These are phyloP conservation scores for Hemisphaericaspora xylofermentans DNA, from an alignment of 1,139 yeast genomes.

Conservation along the genomic window DNA sequence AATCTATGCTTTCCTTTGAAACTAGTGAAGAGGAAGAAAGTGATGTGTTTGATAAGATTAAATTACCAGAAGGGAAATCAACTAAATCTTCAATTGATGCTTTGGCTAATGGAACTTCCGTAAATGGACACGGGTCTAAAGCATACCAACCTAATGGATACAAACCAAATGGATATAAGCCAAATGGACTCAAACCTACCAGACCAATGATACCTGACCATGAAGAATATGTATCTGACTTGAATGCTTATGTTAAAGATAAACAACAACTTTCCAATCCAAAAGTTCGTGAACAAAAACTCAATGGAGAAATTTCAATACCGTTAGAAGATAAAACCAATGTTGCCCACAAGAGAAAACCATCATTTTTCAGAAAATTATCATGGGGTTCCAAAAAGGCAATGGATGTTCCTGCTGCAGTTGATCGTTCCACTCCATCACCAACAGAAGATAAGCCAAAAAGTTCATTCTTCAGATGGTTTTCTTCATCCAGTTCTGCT, in stretches of 20 bases:
- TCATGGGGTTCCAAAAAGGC: conserved; percentile 54
- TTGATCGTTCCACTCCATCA: conserved; percentile 23
- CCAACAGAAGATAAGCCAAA: conserved; percentile 37
- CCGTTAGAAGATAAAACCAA: conserved; percentile 38
- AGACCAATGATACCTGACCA: conserved; percentile 33
- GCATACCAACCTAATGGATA: too few species aligned
- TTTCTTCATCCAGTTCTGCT: conserved; percentile 29
- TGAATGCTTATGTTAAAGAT: conserved; percentile 6
- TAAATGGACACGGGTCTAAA: conserved; percentile 8
- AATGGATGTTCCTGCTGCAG: conserved; percentile 14
- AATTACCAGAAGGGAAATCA: conserved; percentile 36
- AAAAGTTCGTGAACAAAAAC: conserved; percentile 24
- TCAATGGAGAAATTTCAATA: conserved; percentile 19
- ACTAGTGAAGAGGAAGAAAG: conserved; percentile 20
- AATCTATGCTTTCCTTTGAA: conserved; percentile 17
- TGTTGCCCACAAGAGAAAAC: conserved; percentile 32
- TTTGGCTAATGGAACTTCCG: conserved; percentile 11
- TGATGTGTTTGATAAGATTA: conserved; percentile 43
- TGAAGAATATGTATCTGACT: conserved; percentile 20
- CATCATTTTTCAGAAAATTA: conserved; percentile 61
- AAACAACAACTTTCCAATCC: conserved; percentile 27
- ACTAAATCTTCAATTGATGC: conserved; percentile 16
- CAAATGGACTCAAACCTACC: conserved; percentile 24
- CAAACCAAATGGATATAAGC: conserved; percentile 10
- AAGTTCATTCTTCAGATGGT: conserved; percentile 44